Percentiles rank a stretch among this genome's conserved stretches.
These are phyloP conservation scores for Exophiala viscosa DNA, from an alignment of 2,329 filamentous ascomycete species.

Conservation along the genomic window DNA sequence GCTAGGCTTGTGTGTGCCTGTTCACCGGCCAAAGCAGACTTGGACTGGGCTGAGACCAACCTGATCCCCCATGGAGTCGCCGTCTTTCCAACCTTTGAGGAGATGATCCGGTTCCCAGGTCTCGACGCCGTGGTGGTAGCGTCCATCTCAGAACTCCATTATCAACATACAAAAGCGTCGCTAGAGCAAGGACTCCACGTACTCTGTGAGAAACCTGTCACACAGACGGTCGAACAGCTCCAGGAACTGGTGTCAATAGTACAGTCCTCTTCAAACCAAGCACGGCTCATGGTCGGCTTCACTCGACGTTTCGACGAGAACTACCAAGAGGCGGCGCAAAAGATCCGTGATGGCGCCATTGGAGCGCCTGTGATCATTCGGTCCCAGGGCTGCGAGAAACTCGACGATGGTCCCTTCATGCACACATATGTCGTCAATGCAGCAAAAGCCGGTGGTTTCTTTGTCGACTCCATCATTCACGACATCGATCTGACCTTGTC, in stretches of 20 bases:
- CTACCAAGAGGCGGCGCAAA: constrained; percentile 39
- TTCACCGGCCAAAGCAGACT: constrained; percentile 44
- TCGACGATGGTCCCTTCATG: constrained; percentile 40
- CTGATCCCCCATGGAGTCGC: constrained; percentile 45
- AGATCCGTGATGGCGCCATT: constrained; percentile 36
- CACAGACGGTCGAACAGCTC: constrained; percentile 10
- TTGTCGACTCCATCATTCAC: constrained; percentile 44
- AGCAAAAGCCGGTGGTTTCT: constrained; percentile 41
- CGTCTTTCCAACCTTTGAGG: constrained; percentile 46
- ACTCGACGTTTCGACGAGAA: constrained; percentile 45
- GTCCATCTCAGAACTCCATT: constrained; percentile 53
- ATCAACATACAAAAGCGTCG: constrained; percentile 55
- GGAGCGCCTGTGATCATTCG: constrained; percentile 41
- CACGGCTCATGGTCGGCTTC: constrained; percentile 42
- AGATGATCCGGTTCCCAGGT: constrained; percentile 44
- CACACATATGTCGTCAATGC: constrained; percentile 36
- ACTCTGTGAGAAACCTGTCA: constrained; percentile 57
- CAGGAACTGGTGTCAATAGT: constrained; percentile 12
- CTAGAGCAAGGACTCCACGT: constrained; percentile 55
- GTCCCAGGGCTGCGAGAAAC: constrained; percentile 43
- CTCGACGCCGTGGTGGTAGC: constrained; percentile 49
- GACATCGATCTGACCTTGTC: constrained; percentile 45
- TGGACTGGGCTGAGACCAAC: constrained; percentile 44
- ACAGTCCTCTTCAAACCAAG: constrained; percentile 29
- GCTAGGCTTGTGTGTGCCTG: constrained; percentile 50